Conservation (phyloP, 1,284 basidiomycete species). For the Marasmius sp. region DNA sequence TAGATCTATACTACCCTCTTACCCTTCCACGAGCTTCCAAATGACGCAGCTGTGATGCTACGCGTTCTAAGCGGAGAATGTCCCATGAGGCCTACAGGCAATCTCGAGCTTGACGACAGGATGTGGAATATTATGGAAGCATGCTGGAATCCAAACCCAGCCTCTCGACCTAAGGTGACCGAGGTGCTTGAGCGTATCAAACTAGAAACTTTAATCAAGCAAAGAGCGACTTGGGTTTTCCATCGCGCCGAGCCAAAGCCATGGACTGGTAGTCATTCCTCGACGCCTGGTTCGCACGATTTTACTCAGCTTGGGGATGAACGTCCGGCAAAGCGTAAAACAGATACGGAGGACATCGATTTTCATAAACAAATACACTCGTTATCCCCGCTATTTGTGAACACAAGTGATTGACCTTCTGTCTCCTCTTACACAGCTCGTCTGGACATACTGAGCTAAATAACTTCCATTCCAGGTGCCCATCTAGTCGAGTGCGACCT, state of each 20-base stretch:
- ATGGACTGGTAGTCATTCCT: background rate
- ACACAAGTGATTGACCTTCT: too few species aligned
- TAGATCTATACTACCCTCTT: background rate
- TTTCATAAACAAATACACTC: too few species aligned
- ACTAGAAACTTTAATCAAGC: background rate
- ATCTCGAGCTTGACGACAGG: background rate
- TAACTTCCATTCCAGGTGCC: too few species aligned
- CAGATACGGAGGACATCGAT: too few species aligned
- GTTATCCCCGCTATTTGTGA: too few species aligned
- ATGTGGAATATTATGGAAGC: background rate
- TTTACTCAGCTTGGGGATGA: too few species aligned
- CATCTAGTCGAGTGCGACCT: too few species aligned
- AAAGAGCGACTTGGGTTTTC: background rate
- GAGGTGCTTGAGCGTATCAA: background rate
- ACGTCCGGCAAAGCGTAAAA: too few species aligned
- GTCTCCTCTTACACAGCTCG: too few species aligned
- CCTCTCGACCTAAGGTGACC: background rate
- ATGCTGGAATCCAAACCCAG: background rate
- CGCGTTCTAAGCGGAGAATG: background rate
- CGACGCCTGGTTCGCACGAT: too few species aligned
- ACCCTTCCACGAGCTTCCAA: background rate
- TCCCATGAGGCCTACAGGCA: background rate
- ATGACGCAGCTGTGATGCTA: background rate
- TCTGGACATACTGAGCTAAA: too few species aligned
- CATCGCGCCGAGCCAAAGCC: background rate